These are phyloP conservation scores for Wallacemonas collosoma DNA, from an alignment of 208 protist genomes.

Conservation along the genomic window DNA sequence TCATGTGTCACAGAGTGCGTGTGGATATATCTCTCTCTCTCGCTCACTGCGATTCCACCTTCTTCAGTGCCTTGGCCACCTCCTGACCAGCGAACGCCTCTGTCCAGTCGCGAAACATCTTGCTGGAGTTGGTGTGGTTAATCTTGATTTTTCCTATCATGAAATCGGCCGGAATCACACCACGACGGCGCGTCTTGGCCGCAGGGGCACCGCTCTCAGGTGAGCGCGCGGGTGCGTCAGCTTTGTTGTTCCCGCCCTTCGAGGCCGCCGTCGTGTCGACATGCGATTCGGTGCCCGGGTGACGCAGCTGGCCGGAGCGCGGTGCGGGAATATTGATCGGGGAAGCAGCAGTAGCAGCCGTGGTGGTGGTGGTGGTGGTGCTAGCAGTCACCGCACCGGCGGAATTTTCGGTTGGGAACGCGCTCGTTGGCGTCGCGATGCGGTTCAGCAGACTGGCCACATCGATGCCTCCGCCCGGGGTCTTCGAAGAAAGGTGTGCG, in stretches of 20 bases:
- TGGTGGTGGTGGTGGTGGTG: slow-evolving; percentile 15
- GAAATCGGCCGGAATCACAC: slow-evolving; percentile 54
- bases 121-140: slow-evolving; percentile 33
- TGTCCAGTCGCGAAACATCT: slow-evolving; percentile 45
- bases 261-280: background rate
- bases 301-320: slow-evolving; percentile 28
- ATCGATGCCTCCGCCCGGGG: slow-evolving; percentile 23
- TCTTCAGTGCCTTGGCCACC: slow-evolving; percentile 29
- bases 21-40: background rate
- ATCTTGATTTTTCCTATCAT: slow-evolving; percentile 41
- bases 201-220: background rate
- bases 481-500: slow-evolving; percentile 31
- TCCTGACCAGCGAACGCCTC: slow-evolving; percentile 34
- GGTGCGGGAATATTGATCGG: slow-evolving; percentile 32
- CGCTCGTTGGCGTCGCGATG: slow-evolving; percentile 14
- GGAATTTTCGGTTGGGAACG: slow-evolving; percentile 14
- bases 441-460: slow-evolving; percentile 26
- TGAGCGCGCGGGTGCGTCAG: no score
- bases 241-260: background rate
- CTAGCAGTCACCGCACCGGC: slow-evolving; percentile 5
- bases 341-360: background rate
- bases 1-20: background rate
- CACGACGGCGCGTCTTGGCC: slow-evolving; percentile 9
- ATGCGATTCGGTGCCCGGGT: slow-evolving; percentile 1
- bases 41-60: slow-evolving; percentile 21